Conservation (phyloP, 371 early-diverging fungal species). For the Mucor saturninus region DNA sequence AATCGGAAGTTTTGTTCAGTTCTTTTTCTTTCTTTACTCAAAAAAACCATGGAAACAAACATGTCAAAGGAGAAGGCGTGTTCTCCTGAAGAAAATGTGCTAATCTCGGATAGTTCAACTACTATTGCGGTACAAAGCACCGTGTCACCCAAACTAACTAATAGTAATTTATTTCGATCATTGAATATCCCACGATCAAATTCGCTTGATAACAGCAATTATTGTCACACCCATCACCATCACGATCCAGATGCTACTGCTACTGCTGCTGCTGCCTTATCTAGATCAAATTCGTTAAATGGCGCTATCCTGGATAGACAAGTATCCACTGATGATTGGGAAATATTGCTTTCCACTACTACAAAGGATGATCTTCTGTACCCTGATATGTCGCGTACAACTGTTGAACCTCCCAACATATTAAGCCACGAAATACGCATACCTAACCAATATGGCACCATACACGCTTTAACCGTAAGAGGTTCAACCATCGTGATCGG, state of each 20-base stretch:
- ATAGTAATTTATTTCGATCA: constrained; percentile 3
- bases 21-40: background rate
- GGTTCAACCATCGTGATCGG: constrained; percentile 2
- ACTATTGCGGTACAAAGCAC: background rate
- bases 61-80: too few species aligned
- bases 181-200: constrained; percentile 7
- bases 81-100: background rate
- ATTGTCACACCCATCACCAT: background rate
- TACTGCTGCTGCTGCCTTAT: background rate
- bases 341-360: background rate
- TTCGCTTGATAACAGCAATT: constrained; percentile 5
- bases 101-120: background rate
- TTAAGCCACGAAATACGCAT: constrained; percentile 3
- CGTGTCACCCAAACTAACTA: constrained; percentile 3
- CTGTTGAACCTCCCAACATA: background rate
- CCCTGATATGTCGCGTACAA: constrained; percentile 7
- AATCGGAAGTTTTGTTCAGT: background rate
- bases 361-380: background rate
- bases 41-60: too few species aligned
- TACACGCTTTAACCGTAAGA: constrained; percentile 1
- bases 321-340: background rate
- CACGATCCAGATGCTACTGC: background rate
- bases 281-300: background rate
- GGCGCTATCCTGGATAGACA: background rate
- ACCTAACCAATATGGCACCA: constrained; percentile 5